Evolutionary conservation across 2,329 filamentous ascomycete genomes (phyloP), one percentile per base, ranked within the genome.

Genomic region (Exophiala sp.): DNA sequence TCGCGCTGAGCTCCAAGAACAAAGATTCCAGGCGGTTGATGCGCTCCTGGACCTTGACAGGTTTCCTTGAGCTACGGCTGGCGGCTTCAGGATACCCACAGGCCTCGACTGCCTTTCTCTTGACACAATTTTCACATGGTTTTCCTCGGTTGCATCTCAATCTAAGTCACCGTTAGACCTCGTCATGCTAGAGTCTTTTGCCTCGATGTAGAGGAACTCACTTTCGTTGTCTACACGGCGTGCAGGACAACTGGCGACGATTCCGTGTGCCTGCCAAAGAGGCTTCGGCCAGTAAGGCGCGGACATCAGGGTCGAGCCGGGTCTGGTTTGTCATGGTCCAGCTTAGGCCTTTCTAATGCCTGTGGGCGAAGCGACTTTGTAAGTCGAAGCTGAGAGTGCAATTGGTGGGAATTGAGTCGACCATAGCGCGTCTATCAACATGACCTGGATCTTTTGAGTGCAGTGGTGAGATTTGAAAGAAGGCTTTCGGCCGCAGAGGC

Each of bases 141-240:
- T 24, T 43, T n/a, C 41, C 41, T 43, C 41, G 41, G n/a, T 43
- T 43, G 21, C 41, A 43, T 43, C 29, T 43, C 41, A 43, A 43
- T 14, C 41, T 43, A 14, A 8, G 3, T 20, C 14, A 10, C 6
- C 6, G 11, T 12, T 11, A 12, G 14, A 3, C 35, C 35, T 18
- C 35, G 14, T 11, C 35, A 18, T 18, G 16, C 16, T 18, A 18
- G 16, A 18, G 16, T 18, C 16, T 18, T n/a, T 35, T n/a, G 33
- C 8, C 9, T 35, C n/a, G 33, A 35, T n/a, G 33, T 35, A n/a
- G 33, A 9, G 8, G 33, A n/a, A 43, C 41, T 12, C 10, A 43
- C 41, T 43, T 43, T 14, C 41, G 41, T 43, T 43, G 41, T 43
- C 41, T 43, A 20, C 41, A 43, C 11, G 41, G 41, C n/a, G 41